Evolutionary conservation across 345 rosid genomes (phyloP).

Genomic region (Salix viminalis): DNA sequence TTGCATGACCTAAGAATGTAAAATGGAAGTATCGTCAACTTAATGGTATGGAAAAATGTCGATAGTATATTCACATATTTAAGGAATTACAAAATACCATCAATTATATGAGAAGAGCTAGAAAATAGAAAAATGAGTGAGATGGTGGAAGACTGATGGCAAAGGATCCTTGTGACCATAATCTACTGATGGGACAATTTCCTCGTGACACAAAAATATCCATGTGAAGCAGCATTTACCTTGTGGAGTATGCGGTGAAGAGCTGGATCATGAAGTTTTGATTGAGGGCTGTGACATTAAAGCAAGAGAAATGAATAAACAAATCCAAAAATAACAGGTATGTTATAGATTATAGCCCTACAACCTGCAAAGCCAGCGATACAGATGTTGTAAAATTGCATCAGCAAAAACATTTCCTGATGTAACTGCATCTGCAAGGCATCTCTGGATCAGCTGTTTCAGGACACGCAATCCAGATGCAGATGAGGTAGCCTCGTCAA

Average conservation of each 20-base stretch:
- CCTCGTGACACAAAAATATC: background rate
- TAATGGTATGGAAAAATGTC: background rate
- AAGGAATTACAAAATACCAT: background rate
- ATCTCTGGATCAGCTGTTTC: slow-evolving; percentile 80
- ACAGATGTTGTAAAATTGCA: slow-evolving; percentile 83
- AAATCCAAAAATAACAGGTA: slow-evolving; percentile 16
- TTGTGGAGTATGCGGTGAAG: slow-evolving; percentile 87
- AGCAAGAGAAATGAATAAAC: slow-evolving; percentile 18
- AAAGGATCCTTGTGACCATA: background rate
- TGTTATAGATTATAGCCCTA: slow-evolving; percentile 5
- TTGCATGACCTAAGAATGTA: slow-evolving; percentile 68
- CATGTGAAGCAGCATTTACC: slow-evolving; percentile 38
- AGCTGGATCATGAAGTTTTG: slow-evolving; percentile 96
- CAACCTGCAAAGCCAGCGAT: slow-evolving; percentile 96
- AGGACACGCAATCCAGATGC: slow-evolving; percentile 76
- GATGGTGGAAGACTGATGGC: background rate
- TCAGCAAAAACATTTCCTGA: slow-evolving; percentile 88
- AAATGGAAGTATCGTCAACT: slow-evolving; percentile 6
- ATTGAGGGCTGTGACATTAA: slow-evolving; percentile 61
- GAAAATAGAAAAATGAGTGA: background rate
- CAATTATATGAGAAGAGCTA: background rate
- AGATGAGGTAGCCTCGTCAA: slow-evolving; percentile 67
- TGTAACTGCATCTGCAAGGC: slow-evolving; percentile 77
- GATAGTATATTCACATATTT: background rate
- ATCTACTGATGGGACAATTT: background rate